Evolutionary conservation across 2,329 filamentous ascomycete genomes (phyloP), one percentile per base, ranked within the genome.

Genomic region (Didymella arachidicola): DNA sequence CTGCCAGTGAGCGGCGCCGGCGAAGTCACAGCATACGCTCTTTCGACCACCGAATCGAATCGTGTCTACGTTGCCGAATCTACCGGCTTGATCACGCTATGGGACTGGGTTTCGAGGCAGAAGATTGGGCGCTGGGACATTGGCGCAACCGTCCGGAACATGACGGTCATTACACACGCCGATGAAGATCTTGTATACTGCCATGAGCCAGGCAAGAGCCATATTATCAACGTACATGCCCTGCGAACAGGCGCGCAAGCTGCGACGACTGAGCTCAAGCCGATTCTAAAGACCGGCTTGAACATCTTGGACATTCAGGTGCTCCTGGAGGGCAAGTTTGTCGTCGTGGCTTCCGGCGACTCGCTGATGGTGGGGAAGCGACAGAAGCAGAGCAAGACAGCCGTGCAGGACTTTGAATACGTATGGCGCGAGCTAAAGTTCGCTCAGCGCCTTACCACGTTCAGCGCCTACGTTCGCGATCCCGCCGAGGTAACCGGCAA

Each of bases 341-440:
- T 93, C 43, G 80, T 87, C 18, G 84, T 83, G 19, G 80, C 83
- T 14, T 80, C 83, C 22, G 80, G 79, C 7, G 80, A 81, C 41
- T 81, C 81, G 16, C 67, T 94, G 38, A 79, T 90, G 30, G 70
- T 94, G 46, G 91, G 90, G 14, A 82, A 81, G 54, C 75, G 79
- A 29, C 68, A 74, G 26, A 74, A 73, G 16, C 49, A 66, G 18
- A 68, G 69, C 38, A 70, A 76, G 25, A 72, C 71, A n/a, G 62
- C 66, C 10, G 64, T 77, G 26, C 74, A 79, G 50, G 72, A 78
- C 43, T 67, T 79, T 16, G 72, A 72, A 29, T 86, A 83, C 67
- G 75, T 77, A 7, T 87, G 85, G 84, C 79, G 81, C 57, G 83
- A 87, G 65, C 74, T 86, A 16, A 75, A 76, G 12, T 74, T 77